A percentile compares a stretch with the other conserved stretches of the same genome.
These are phyloP conservation scores for Colletotrichum lupini DNA, from an alignment of 2,329 filamentous ascomycete genomes.

Conservation along the genomic window DNA sequence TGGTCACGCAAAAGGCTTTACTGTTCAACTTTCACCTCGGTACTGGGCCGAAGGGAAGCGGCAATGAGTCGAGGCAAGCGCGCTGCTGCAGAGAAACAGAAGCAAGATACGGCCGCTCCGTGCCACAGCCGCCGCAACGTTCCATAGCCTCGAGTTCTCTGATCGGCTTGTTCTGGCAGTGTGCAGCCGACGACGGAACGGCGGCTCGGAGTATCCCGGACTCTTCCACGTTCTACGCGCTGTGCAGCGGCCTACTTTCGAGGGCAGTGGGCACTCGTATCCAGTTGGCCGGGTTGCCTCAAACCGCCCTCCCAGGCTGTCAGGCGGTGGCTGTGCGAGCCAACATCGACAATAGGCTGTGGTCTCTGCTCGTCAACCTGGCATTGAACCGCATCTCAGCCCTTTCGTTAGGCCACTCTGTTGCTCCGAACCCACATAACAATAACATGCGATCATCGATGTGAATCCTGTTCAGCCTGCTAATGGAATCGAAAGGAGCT, in stretches of 20 bases:
- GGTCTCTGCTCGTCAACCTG: slow-evolving; percentile 25
- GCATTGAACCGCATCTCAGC: neutral
- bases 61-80: neutral
- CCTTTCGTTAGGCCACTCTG: neutral
- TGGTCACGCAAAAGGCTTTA: neutral
- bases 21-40: neutral
- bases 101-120: neutral
- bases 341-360: slow-evolving; percentile 17
- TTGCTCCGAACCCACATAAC: neutral
- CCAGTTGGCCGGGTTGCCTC: slow-evolving; percentile 21
- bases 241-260: neutral
- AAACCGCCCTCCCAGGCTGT: slow-evolving; percentile 5
- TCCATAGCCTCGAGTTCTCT: slow-evolving; percentile 10
- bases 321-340: slow-evolving; percentile 27
- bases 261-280: slow-evolving; percentile 22
- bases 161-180: neutral
- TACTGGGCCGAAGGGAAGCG: neutral
- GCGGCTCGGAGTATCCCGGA: neutral
- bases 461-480: neutral
- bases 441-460: neutral
- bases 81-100: neutral
- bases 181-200: neutral
- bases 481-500: neutral
- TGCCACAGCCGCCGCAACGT: slow-evolving; percentile 13
- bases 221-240: neutral